Percentiles rank a stretch among this genome's conserved stretches.
phyloP scores from a whole-genome alignment of 345 rosid genomes.

The Geranium rotundifolium region DNA sequence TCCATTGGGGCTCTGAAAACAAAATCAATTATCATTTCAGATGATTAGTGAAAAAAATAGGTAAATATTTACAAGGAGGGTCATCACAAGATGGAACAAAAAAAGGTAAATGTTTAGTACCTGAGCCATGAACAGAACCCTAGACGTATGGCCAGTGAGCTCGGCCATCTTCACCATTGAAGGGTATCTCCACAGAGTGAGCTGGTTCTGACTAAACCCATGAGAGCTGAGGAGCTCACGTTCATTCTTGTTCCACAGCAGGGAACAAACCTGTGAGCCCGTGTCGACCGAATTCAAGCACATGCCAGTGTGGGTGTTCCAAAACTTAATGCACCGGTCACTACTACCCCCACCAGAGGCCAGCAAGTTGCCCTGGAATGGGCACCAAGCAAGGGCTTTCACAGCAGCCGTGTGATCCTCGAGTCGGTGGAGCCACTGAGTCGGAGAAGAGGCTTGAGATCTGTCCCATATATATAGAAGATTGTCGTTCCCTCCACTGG shows the following conservation, averaged over 20 bases:
- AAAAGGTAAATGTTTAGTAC: slow-evolving; percentile 3
- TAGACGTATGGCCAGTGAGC: slow-evolving; percentile 29
- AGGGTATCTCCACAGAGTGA: slow-evolving; percentile 35
- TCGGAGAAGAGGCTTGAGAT: no score
- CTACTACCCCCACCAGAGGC: slow-evolving; percentile 31
- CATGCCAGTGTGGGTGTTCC: slow-evolving; percentile 26
- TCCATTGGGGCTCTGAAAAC: slow-evolving; percentile 34
- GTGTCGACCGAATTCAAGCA: slow-evolving; percentile 31
- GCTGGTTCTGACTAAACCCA: slow-evolving; percentile 24
- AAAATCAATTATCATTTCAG: background rate
- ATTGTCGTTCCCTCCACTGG: slow-evolving; percentile 45
- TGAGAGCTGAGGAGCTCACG: slow-evolving; percentile 36
- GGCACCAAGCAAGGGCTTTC: slow-evolving; percentile 42
- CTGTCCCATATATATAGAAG: background rate
- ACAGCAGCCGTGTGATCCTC: slow-evolving; percentile 30
- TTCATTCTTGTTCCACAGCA: slow-evolving; percentile 31
- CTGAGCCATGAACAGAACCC: slow-evolving; percentile 37
- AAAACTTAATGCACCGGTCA: slow-evolving; percentile 27
- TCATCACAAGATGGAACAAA: background rate
- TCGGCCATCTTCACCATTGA: slow-evolving; percentile 33
- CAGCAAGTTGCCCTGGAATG: slow-evolving; percentile 26
- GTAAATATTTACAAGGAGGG: no score
- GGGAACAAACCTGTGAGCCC: slow-evolving; percentile 29
- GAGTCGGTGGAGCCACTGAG: slow-evolving; percentile 19
- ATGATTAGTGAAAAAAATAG: background rate